Percentiles rank a stretch among this genome's conserved stretches.
phyloP scores from a whole-genome alignment of 257 asterid genomes.

The Voacanga thouarsii region DNA sequence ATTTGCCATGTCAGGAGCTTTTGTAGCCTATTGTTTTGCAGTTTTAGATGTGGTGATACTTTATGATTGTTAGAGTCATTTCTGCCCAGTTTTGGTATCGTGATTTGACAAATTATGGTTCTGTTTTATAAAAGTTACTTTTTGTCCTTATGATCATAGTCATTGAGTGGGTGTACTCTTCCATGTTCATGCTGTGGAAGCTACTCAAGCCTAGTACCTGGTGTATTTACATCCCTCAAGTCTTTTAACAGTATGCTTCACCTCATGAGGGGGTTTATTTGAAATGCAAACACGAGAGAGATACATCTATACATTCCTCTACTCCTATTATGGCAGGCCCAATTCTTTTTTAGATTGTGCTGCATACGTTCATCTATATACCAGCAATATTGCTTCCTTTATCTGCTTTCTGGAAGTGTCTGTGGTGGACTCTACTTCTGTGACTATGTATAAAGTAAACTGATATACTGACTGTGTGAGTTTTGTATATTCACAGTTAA shows the following conservation, averaged over 20 bases:
- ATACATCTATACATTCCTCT: too few relatives aligned
- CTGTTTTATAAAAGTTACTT: background rate
- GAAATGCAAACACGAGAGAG: background rate
- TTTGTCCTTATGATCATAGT: background rate
- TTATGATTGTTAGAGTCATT: background rate
- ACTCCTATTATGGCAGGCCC: background rate
- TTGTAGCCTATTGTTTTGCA: background rate
- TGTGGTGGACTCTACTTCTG: background rate
- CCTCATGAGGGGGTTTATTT: background rate
- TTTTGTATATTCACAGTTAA: conserved; percentile 56
- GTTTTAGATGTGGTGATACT: background rate
- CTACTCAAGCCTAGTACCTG: background rate
- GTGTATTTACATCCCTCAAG: background rate
- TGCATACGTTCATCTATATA: background rate
- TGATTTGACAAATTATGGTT: background rate
- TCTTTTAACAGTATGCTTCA: background rate
- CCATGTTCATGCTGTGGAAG: background rate
- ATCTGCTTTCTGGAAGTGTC: background rate
- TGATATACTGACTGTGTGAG: conserved; percentile 23
- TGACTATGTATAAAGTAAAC: background rate
- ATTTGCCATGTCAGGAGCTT: background rate
- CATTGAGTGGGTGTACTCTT: background rate
- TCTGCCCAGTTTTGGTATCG: background rate
- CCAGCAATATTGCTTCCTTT: background rate
- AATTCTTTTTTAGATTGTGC: background rate